Base-by-base conservation (phyloP, 306 rosid species). In the Castanea mollissima region DNA sequence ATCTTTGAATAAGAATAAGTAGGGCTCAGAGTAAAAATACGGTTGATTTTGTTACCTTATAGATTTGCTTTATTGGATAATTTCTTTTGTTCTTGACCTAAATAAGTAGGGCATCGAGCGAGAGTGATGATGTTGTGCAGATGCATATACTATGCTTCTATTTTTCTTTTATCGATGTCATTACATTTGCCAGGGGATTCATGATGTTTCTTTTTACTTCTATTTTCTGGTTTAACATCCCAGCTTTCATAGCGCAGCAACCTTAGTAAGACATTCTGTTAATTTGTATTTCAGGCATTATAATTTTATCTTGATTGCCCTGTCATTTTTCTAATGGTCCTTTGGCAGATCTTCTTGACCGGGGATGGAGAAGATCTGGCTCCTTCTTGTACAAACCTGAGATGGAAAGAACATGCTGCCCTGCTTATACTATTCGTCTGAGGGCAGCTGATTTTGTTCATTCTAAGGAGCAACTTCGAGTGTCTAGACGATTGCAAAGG, bases 311-410 rank as follows among this genome's bases (percentile, higher is more conserved):
- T 76, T 3, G 73, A 44, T 74, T 73, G 25, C 60, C 57, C 34
- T 73, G 59, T 15, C 44, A 19, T 20, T 55, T 59, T 32, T 69
- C 32, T 71, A 69, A 44, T 58, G 76, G 38, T 27, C 80, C 63
- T 74, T 67, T 85, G 76, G 35, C 73, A 92, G 99, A 82, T 86
- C 96, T 95, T 86, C 94, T 95, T 89, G 98, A 95, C 84, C 90
- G 84, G 38, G 98, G 99, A 57, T 95, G 98, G 96, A 91, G 99
- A 84, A 91, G 98, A 85, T 91, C 99, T 51, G 99, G 99, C 59
- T 91, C 89, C 77, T 93, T 89, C 73, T 87, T 95, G 69, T 95
- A 95, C 88, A 93, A 90, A 78, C 98, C 99, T 29, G 96, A 91
- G 88, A 95, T 95, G 97, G 98, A 93, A 77, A 91, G 82, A 69